These are phyloP conservation scores for Cytospora mali DNA, from an alignment of 2,329 filamentous ascomycete genomes.

Conservation along the genomic window DNA sequence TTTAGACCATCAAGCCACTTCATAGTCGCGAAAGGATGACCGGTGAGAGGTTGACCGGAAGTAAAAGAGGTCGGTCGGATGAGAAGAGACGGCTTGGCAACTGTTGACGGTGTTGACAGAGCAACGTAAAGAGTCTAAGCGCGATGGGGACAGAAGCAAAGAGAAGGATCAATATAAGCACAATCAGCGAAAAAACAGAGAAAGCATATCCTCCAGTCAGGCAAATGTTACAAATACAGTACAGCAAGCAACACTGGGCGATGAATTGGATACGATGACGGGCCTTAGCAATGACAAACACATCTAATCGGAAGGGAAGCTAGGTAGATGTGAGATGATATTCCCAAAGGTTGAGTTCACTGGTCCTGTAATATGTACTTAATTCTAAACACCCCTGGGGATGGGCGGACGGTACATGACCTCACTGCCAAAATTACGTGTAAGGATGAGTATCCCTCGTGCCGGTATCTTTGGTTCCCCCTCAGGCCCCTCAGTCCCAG, in stretches of 20 bases:
- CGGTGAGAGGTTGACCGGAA: neutral
- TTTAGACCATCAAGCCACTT: constrained; percentile 27
- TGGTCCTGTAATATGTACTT: neutral
- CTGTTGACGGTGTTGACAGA: neutral
- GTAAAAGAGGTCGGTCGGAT: constrained; percentile 1
- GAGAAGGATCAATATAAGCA: neutral
- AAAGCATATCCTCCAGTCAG: neutral
- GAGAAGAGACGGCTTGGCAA: neutral
- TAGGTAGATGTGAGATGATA: neutral
- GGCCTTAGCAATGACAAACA: neutral
- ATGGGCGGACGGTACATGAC: constrained; percentile 6
- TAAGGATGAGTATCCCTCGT: neutral
- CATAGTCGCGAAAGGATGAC: constrained; percentile 10
- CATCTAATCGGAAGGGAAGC: neutral
- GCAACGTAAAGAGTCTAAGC: neutral
- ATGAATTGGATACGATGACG: neutral
- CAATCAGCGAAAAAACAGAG: neutral
- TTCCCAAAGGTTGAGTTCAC: neutral
- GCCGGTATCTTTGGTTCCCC: no score
- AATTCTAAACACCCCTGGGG: constrained; percentile 2
- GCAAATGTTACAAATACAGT: neutral
- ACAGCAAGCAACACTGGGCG: neutral
- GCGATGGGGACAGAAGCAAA: neutral
- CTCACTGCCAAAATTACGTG: neutral
- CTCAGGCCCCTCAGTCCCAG: no score